phyloP scores from a whole-genome alignment of 345 rosid species.

The Durio zibethinus region DNA sequence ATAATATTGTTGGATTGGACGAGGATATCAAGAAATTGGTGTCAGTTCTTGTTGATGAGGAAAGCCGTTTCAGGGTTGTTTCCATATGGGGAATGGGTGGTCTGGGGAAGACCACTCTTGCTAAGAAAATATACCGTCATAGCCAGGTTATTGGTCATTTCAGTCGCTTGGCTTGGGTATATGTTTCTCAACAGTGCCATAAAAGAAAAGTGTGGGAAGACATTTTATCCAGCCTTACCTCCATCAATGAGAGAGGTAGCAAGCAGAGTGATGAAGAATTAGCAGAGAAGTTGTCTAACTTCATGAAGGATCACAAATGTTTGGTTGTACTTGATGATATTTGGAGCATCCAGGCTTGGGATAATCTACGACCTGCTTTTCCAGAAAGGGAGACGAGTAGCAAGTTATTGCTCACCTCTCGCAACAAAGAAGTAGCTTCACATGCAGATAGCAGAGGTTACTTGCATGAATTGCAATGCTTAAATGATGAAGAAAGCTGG shows the following conservation, averaged over 20 bases:
- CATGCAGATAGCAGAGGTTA: neutral
- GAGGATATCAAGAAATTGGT: conserved; percentile 15
- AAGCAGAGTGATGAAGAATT: conserved; percentile 28
- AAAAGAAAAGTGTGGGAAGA: conserved; percentile 27
- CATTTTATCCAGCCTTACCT: conserved; percentile 23
- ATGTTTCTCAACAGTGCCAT: conserved; percentile 32
- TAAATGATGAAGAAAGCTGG: conserved; percentile 39
- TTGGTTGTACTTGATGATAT: conserved; percentile 45
- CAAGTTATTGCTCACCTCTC: conserved; percentile 41
- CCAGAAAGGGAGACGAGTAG: conserved; percentile 20
- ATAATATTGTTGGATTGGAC: conserved; percentile 29
- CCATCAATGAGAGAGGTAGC: neutral
- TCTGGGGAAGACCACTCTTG: conserved; percentile 43
- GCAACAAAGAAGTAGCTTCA: conserved; percentile 2
- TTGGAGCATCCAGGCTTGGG: conserved; percentile 37
- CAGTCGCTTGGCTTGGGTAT: conserved; percentile 36
- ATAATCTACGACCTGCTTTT: conserved; percentile 27
- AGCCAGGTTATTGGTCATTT: conserved; percentile 21
- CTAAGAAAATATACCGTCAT: conserved; percentile 27
- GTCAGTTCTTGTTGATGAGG: conserved; percentile 6
- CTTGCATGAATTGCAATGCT: conserved; percentile 9
- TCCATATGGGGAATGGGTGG: conserved; percentile 46
- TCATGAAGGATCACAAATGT: neutral
- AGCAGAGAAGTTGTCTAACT: conserved; percentile 7
- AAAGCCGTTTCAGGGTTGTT: neutral